Evolutionary conservation across 2,329 filamentous ascomycete genomes (phyloP).

Genomic region (Ceratocystis diversiconidia): DNA sequence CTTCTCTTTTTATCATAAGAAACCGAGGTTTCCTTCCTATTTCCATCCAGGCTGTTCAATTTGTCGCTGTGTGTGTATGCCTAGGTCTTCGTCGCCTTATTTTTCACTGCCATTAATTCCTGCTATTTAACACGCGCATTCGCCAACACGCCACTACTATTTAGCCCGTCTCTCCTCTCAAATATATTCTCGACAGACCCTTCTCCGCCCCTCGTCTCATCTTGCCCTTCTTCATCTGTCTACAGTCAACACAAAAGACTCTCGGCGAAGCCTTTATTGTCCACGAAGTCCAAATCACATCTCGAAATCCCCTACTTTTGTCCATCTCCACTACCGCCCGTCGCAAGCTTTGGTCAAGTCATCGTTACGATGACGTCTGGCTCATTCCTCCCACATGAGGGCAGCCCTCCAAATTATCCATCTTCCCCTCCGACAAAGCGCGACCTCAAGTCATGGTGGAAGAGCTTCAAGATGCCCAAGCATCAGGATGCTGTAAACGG

Average conservation of each 20-base stretch:
- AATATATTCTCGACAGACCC: too few relatives aligned
- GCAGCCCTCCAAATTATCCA: conserved; percentile 29
- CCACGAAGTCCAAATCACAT: background rate
- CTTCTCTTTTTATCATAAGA: background rate
- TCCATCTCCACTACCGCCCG: background rate
- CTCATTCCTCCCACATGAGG: conserved; percentile 25
- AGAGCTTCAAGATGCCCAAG: conserved; percentile 63
- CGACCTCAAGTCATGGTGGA: conserved; percentile 95
- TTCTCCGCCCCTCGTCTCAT: too few relatives aligned
- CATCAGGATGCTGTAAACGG: conserved; percentile 36
- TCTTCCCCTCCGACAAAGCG: conserved; percentile 68
- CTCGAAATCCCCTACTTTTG: background rate
- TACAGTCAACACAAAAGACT: background rate
- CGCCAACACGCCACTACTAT: too few relatives aligned
- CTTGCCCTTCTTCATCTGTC: too few relatives aligned
- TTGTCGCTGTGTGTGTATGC: too few relatives aligned
- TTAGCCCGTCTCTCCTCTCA: too few relatives aligned
- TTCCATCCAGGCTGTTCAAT: too few relatives aligned
- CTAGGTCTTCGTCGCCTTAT: background rate
- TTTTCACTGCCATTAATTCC: background rate
- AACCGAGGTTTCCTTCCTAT: background rate
- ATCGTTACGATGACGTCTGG: conserved; percentile 26
- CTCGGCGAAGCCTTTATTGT: background rate
- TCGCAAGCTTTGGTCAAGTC: background rate
- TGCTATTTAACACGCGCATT: background rate